Percentiles rank a stretch among this genome's conserved stretches.
phyloP scores from a whole-genome alignment of 805 yeast species.

The Naumovozyma baii region DNA sequence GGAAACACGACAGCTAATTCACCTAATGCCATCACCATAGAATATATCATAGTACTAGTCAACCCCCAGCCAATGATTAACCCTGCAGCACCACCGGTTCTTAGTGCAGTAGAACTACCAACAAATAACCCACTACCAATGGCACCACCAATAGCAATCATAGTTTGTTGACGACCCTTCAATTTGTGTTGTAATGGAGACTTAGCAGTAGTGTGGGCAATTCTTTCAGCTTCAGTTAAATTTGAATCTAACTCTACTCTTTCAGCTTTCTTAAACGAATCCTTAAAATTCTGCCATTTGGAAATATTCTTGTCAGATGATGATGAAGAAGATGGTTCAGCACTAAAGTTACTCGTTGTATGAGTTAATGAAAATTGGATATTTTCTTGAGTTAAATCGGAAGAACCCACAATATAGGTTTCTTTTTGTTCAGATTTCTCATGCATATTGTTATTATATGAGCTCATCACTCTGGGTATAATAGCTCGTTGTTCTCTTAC shows the following conservation, averaged over 20 bases:
- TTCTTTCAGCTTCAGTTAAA: slow-evolving; percentile 37
- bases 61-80: slow-evolving; percentile 45
- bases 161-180: slow-evolving; percentile 47
- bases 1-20: slow-evolving; percentile 55
- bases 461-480: too few relatives aligned
- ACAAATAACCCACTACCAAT: slow-evolving; percentile 72
- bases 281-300: slow-evolving; percentile 6
- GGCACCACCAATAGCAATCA: slow-evolving; percentile 64
- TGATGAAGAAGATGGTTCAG: not conserved
- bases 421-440: not conserved
- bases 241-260: slow-evolving; percentile 30
- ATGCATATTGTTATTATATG: not conserved
- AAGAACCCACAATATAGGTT: not conserved
- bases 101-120: slow-evolving; percentile 54
- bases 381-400: not conserved
- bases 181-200: slow-evolving; percentile 49
- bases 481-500: too few relatives aligned
- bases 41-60: slow-evolving; percentile 46
- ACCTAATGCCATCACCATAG: slow-evolving; percentile 52
- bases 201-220: slow-evolving; percentile 37
- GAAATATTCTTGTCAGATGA: too few relatives aligned
- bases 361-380: not conserved
- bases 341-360: not conserved
- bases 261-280: slow-evolving; percentile 8
- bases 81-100: slow-evolving; percentile 62